Conservation (phyloP, 352 stramenopile species). For the Phytophthora litchii region DNA sequence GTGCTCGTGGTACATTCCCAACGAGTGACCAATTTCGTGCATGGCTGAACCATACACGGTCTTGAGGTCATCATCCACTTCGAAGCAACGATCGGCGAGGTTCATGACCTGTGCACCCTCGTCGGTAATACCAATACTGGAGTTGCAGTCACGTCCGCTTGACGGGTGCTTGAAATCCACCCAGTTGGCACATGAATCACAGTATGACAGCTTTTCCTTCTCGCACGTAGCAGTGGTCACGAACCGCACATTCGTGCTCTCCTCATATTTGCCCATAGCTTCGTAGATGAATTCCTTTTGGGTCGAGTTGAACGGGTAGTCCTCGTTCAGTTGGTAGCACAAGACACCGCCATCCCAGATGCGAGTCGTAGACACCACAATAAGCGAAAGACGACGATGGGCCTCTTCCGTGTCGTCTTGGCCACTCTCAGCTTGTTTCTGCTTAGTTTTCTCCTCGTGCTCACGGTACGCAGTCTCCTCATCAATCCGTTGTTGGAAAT, state of each 20-base stretch:
- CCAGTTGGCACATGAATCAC: constrained; percentile 69
- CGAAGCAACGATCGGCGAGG: constrained; percentile 77
- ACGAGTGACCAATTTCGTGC: constrained; percentile 81
- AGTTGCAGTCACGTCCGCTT: constrained; percentile 78
- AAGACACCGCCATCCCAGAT: constrained; percentile 74
- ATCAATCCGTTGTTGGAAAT: constrained; percentile 49
- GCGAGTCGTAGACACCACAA: constrained; percentile 64
- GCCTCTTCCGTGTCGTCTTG: constrained; percentile 25
- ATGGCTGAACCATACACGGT: constrained; percentile 77
- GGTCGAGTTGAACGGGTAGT: constrained; percentile 66
- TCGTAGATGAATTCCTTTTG: constrained; percentile 67
- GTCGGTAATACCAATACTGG: constrained; percentile 73
- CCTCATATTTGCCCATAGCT: constrained; percentile 70
- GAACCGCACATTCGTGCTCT: constrained; percentile 79
- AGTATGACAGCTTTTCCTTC: constrained; percentile 55
- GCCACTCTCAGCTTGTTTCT: constrained; percentile 8
- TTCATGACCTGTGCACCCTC: constrained; percentile 73
- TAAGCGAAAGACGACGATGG: constrained; percentile 61
- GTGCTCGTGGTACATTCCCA: constrained; percentile 86
- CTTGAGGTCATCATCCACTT: constrained; percentile 75
- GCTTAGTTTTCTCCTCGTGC: constrained; percentile 18
- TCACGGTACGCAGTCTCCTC: constrained; percentile 38
- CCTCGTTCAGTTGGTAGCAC: constrained; percentile 71
- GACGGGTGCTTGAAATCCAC: constrained; percentile 81
- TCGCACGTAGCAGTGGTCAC: constrained; percentile 56